Base-by-base conservation (phyloP, 176 grass and related monocot species). In the Microstegium vimineum region DNA sequence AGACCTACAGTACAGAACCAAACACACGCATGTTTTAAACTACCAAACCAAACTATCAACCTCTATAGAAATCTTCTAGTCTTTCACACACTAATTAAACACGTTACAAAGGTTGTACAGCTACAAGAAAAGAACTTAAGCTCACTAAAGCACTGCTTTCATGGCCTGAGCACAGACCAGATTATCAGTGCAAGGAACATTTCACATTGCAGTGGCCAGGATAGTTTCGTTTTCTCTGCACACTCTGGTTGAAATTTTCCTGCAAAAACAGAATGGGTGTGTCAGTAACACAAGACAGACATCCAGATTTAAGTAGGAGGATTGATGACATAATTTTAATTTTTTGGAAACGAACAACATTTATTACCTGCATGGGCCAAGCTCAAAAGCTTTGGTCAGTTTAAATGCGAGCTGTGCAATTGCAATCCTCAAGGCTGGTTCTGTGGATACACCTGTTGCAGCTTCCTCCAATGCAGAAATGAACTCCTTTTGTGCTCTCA, bases 401-500 rank as follows among this genome's bases (percentile, higher is more conserved):
- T 89, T 94, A 57, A 90, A 83, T 72, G 84, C 71, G 73, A 93
- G 79, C 62, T 89, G 90, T 26, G 89, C 79, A 47, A 94, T 86
- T 28, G 86, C 75, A 35, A 86, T 79, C 81, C 92, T 92, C 27
- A 85, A 71, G 17, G 77, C 42, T 71, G 92, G 88, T 82, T 98
- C 88, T 2, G 36, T 70, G 33, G 78, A 86, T 72, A 37, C 84
- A 85, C 81, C 73, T 51, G 86, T 79, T 73, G 85, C 49, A 32
- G 78, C 88, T 86, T 89, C 90, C 77, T 93, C 90, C 78, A 94
- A 36, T 72, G 90, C 72, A 84, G 78, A 85, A 62, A 98, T 69
- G 77, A 98, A 93, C 79, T 94, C 92, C 74, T 76, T 93, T 60
- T 93, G 87, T 45, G 92, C 84, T 80, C 90, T 94, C 72, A 66